Evolutionary conservation across 1,284 basidiomycete species (phyloP), one percentile per base, ranked within the genome.

Genomic region (Cryptococcus sp.): DNA sequence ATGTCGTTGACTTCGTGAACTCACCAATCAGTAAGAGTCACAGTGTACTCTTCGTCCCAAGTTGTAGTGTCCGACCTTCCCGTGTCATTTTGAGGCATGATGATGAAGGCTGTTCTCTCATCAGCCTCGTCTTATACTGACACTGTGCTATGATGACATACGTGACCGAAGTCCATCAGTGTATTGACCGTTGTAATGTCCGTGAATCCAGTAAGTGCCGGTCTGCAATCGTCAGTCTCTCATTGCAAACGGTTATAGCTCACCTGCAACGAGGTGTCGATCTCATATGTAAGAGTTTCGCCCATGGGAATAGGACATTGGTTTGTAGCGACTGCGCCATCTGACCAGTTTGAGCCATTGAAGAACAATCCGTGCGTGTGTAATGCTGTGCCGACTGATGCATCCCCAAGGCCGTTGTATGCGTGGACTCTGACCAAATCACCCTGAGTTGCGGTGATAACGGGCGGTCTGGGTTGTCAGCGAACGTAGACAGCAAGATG

Each of bases 291-390:
- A 67, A 92, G 87, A 0, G 84, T 83, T 52, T 84, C 78, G 16
- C 88, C 88, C 0, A 85, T 84, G 0, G 94, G 93, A 38, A 95
- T 91, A 40, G 90, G 89, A 71, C 93, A 97, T 81, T 96, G 91
- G 1, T 88, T 85, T 50, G 93, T 85, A 11, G 83, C 85, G 43
- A 85, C 78, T 1, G 94, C 92, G 42, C 94, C 94, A 76, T 98
- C 94, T 80, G 86, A 88, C 86, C 90, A 94, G 39, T 85, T 85
- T 0, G 88, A 85, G 11, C 84, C 83, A 78, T 93, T 93, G 82
- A 95, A 93, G 80, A 86, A 92, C 88, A 94, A 91, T 65, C 93
- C 93, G 80, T 97, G 91, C 68, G 91, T 87, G 75, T 94, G 91
- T 7, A 80, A 64, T 1, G 73, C 67, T 8, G 78, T 78, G 5